A percentile compares a stretch with the other conserved stretches of the same genome.
These are phyloP conservation scores for Candida koratica DNA, from an alignment of 805 yeast genomes.

Conservation along the genomic window DNA sequence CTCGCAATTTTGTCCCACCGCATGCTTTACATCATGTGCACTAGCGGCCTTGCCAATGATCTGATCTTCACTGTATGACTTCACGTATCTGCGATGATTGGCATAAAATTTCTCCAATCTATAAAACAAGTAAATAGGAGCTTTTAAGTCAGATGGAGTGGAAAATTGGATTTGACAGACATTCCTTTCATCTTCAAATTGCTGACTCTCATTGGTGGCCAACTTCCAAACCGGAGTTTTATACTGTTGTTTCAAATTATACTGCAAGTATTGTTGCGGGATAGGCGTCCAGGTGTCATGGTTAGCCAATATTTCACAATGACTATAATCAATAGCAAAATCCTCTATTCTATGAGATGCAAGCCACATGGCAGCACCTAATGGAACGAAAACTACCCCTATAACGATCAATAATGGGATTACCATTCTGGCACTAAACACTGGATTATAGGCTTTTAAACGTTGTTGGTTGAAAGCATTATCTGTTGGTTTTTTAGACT, in stretches of 20 bases:
- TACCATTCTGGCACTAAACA: conserved; percentile 40
- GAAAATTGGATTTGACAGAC: conserved; percentile 43
- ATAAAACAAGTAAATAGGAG: conserved; percentile 42
- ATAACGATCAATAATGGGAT: conserved; percentile 37
- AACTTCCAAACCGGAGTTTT: conserved; percentile 34
- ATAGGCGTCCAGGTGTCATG: conserved; percentile 29
- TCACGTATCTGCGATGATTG: conserved; percentile 43
- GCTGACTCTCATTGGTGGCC: conserved; percentile 38
- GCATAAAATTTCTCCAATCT: conserved; percentile 39
- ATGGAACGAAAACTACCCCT: conserved; percentile 39
- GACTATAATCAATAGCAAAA: conserved; percentile 38
- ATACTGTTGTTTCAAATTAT: conserved; percentile 25
- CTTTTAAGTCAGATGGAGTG: conserved; percentile 29
- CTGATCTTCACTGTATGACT: conserved; percentile 43
- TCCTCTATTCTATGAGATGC: conserved; percentile 39
- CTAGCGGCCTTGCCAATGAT: conserved; percentile 39
- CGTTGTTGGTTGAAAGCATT: conserved; percentile 56
- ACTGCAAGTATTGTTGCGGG: conserved; percentile 38
- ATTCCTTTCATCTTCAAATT: conserved; percentile 45
- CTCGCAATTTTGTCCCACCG: conserved; percentile 44
- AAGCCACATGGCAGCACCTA: conserved; percentile 47
- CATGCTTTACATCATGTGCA: conserved; percentile 29
- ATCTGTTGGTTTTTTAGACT: conserved; percentile 62
- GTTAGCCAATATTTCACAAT: conserved; percentile 36
- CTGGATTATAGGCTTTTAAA: conserved; percentile 47